Percentiles rank a stretch among this genome's conserved stretches.
These are phyloP conservation scores for Fusarium sp. DNA, from an alignment of 2,329 filamentous ascomycete species.

Conservation along the genomic window DNA sequence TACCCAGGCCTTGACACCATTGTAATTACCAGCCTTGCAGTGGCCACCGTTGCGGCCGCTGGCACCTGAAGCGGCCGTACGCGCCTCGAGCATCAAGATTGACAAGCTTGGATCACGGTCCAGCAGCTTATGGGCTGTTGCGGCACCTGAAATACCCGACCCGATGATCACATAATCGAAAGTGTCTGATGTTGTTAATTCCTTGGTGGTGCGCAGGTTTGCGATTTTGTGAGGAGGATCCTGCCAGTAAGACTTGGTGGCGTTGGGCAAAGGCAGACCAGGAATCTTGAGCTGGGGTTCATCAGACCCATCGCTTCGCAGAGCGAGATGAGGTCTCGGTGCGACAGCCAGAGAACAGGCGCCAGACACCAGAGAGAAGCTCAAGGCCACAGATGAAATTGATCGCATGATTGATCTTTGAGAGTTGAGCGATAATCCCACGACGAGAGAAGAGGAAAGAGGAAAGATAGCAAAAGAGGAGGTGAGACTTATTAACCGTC, in stretches of 20 bases:
- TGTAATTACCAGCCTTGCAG: constrained; percentile 25
- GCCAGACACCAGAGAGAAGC: constrained; percentile 10
- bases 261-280: constrained; percentile 26
- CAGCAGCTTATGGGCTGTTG: constrained; percentile 31
- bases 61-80: constrained; percentile 27
- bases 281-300: constrained; percentile 26
- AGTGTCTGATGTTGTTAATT: constrained; percentile 10
- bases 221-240: constrained; percentile 36
- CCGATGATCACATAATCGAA: constrained; percentile 39
- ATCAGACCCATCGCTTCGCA: neutral
- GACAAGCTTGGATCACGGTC: constrained; percentile 22
- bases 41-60: constrained; percentile 23
- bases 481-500: neutral
- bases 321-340: neutral
- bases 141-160: constrained; percentile 27
- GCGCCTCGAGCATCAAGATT: constrained; percentile 31
- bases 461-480: neutral
- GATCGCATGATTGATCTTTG: constrained; percentile 18
- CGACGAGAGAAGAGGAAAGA: neutral
- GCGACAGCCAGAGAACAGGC: constrained; percentile 14
- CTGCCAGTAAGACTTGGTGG: constrained; percentile 34
- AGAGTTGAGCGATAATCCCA: neutral
- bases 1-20: constrained; percentile 20
- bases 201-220: constrained; percentile 26
- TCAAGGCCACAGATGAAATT: constrained; percentile 1